phyloP scores from a whole-genome alignment of 345 rosid genomes.

The Arabis hirsuta region DNA sequence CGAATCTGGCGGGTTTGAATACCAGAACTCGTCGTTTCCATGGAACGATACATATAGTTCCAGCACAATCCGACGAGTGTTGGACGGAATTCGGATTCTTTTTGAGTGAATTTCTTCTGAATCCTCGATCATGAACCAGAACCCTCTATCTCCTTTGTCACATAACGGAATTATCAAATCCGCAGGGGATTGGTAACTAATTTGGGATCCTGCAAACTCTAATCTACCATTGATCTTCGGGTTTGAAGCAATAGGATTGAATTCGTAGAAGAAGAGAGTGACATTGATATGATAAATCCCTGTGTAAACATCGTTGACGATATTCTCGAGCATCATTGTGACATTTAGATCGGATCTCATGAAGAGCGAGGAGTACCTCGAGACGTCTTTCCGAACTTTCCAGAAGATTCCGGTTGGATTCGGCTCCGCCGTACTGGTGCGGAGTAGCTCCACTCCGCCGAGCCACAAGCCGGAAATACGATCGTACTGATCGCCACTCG shows the following conservation, averaged over 20 bases:
- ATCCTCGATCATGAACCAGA: constrained; percentile 68
- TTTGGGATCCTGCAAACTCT: constrained; percentile 1
- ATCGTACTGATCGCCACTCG: constrained; percentile 75
- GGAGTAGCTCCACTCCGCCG: constrained; percentile 80
- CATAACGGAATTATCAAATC: constrained; percentile 72
- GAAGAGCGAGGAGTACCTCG: constrained; percentile 72
- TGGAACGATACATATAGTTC: constrained; percentile 81
- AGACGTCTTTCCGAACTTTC: constrained; percentile 76
- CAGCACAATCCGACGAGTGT: constrained; percentile 59
- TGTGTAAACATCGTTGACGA: constrained; percentile 68
- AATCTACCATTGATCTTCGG: constrained; percentile 4
- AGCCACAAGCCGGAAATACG: constrained; percentile 85
- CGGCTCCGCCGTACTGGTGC: constrained; percentile 94
- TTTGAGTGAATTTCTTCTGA: constrained; percentile 52
- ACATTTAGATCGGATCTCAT: constrained; percentile 45
- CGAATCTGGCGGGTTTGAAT: constrained; percentile 78
- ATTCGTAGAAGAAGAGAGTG: constrained; percentile 60
- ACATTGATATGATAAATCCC: constrained; percentile 74
- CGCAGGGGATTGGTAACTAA: constrained; percentile 53
- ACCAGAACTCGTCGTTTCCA: constrained; percentile 94
- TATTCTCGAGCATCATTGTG: constrained; percentile 91
- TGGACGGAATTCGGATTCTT: constrained; percentile 58
- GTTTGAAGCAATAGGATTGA: constrained; percentile 23
- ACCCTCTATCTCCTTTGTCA: constrained; percentile 49
- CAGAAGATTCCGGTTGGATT: constrained; percentile 67